These are phyloP conservation scores for Nothophoma quercina DNA, from an alignment of 2,329 filamentous ascomycete species.

Conservation along the genomic window DNA sequence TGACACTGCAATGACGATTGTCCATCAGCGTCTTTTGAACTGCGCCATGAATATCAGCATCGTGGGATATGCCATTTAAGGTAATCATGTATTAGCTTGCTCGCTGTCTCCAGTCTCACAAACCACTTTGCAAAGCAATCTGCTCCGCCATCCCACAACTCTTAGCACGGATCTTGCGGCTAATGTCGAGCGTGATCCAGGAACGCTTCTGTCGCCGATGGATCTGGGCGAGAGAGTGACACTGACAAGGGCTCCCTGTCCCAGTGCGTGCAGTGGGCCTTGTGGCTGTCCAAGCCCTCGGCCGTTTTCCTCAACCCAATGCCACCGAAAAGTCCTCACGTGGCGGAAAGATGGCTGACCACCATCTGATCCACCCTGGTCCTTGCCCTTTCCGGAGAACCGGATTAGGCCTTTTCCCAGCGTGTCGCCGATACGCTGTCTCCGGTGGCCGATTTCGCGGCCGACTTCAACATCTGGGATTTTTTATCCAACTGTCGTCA, in stretches of 20 bases:
- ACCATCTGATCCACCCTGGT: slow-evolving; percentile 20
- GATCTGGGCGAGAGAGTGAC: slow-evolving; percentile 35
- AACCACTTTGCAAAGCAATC: background rate
- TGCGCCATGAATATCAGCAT: background rate
- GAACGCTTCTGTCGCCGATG: slow-evolving; percentile 31
- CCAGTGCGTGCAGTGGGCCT: slow-evolving; percentile 23
- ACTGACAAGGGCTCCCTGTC: slow-evolving; percentile 39
- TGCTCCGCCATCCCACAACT: slow-evolving; percentile 8
- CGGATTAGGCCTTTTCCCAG: slow-evolving; percentile 21
- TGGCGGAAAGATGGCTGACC: slow-evolving; percentile 30
- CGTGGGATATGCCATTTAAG: background rate
- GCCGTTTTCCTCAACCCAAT: slow-evolving; percentile 24
- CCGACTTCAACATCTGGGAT: slow-evolving; percentile 20
- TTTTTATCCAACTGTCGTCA: slow-evolving; percentile 16
- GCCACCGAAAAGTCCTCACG: slow-evolving; percentile 42
- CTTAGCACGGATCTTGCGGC: slow-evolving; percentile 26
- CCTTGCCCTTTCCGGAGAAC: slow-evolving; percentile 26
- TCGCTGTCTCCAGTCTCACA: background rate
- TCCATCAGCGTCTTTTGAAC: no score
- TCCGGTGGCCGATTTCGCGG: slow-evolving; percentile 25
- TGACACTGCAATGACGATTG: background rate
- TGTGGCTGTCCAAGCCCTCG: slow-evolving; percentile 39
- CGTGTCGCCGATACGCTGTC: slow-evolving; percentile 8
- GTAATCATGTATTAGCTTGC: background rate
- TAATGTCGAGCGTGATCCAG: slow-evolving; percentile 30